Evolutionary conservation across 441 rosid species (phyloP), one percentile per base, ranked within the genome.

Genomic region (Populus tomentosa): DNA sequence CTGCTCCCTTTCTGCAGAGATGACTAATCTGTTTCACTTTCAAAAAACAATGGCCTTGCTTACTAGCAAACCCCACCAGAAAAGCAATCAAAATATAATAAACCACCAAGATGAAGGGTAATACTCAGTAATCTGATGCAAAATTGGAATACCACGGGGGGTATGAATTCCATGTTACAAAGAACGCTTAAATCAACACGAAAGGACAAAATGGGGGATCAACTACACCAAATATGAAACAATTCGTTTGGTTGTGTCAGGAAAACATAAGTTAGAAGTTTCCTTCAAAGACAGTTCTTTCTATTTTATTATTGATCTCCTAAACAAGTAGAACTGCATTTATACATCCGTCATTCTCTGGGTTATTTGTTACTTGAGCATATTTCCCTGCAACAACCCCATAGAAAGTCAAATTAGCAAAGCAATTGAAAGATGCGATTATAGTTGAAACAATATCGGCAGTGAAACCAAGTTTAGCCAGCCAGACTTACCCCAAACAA

Each of bases 291-390:
- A 6, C 18, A 4, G 32, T 16, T 28, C 16, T 36, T 42, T 68
- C 66, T 28, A 0, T 50, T 36, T 30, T 30, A 23, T 3, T 67
- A 30, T 30, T 30, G 2, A 65, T 59, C 76, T 78, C 64, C 88
- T 82, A 95, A 69, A 94, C 97, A 20, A 95, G 94, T 77, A 95
- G 86, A 75, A 95, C 97, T 0, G 93, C 97, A 74, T 95, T 94
- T 82, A 95, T 86, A 79, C 97, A 94, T 1, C 98, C 99, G n/a
- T 94, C 98, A 21, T 89, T 89, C 89, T 95, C 98, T 10, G 97
- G 98, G 81, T 95, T 91, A 74, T 95, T 95, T 7, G 97, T 94
- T 80, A 95, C 97, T 75, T 92, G 99, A 53, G 97, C 99, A 75
- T 91, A 92, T 75, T 95, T 95, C 28, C 99, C 98, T 93, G 89